Base-by-base conservation (phyloP, 2,329 filamentous ascomycete genomes). In the Pestalotiopsis sp. region DNA sequence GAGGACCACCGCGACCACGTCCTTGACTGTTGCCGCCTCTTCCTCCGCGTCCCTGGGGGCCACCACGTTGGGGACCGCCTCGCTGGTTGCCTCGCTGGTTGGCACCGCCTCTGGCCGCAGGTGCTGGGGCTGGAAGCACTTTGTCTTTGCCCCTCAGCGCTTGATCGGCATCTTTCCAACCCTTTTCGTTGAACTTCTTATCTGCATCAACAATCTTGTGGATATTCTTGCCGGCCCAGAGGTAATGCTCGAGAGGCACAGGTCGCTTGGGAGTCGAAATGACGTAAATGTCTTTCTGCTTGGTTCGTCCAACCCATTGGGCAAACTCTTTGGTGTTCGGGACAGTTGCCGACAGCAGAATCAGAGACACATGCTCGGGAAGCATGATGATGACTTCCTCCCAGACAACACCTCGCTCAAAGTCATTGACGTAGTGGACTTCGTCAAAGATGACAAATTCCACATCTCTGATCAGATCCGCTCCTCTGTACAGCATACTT, bases 361-460 rank as follows among this genome's bases (percentile, higher is more conserved):
- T 99, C 25, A 99, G 87, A 2, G 96, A 97, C 52, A 99, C 94
- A 81, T 99, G 96, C 78, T 97, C 95, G 0, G 96, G 96, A 67
- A 99, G 86, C 96, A 99, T 98, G 76, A 99, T 99, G 77, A 99
- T 99, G 75, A 99, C 96, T 81, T 99, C 96, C 80, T 99, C 96
- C 96, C 96, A 99, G 0, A 99, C 96, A 5, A 99, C 96, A 76
- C 96, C 96, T 81, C 96, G 89, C 79, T 98, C 96, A 31, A 92
- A 87, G 78, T 99, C 96, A 77, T 98, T 99, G 72, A 99, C 95
- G 78, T 99, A 99, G 81, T 99, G 96, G 2, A 99, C 96, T 80
- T 99, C 96, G 76, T 99, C 96, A 71, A 99, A 99, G 63, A 99
- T 98, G 74, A 99, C 96, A 78, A 97, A 99, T 73, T 99, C 96